Evolutionary conservation across 805 yeast species (phyloP).

Genomic region (Lipomyces lipofer): DNA sequence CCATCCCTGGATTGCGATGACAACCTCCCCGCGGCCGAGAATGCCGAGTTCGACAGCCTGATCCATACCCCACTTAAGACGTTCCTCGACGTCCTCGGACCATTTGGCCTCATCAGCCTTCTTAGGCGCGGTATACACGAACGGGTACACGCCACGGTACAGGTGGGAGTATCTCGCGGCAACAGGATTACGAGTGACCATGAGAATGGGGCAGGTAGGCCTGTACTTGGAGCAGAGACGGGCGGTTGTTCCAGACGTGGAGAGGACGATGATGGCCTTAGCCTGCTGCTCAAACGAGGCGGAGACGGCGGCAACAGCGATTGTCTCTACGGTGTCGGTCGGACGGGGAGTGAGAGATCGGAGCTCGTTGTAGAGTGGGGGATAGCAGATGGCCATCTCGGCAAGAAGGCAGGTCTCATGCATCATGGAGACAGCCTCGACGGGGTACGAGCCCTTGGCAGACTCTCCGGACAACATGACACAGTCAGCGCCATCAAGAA

Average conservation of each 20-base stretch:
- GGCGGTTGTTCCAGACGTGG: constrained; percentile 93
- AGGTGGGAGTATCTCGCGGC: constrained; percentile 95
- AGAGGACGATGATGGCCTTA: constrained; percentile 92
- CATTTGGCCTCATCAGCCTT: constrained; percentile 66
- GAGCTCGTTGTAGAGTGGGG: constrained; percentile 76
- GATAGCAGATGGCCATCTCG: constrained; percentile 94
- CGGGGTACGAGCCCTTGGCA: constrained; percentile 98
- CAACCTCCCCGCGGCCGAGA: constrained; percentile 80
- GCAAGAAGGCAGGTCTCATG: constrained; percentile 95
- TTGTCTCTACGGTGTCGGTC: constrained; percentile 90
- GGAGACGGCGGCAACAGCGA: constrained; percentile 95
- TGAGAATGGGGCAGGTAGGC: constrained; percentile 94
- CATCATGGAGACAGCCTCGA: constrained; percentile 98
- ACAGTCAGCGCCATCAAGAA: constrained; percentile 99
- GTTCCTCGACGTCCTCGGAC: constrained; percentile 94
- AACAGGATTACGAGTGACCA: constrained; percentile 93
- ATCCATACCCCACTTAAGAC: constrained; percentile 88
- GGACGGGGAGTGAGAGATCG: constrained; percentile 85
- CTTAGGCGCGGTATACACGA: constrained; percentile 67
- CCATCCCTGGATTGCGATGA: constrained; percentile 98
- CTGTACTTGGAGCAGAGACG: constrained; percentile 96
- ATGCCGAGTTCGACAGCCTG: constrained; percentile 87
- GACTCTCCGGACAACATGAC: constrained; percentile 99
- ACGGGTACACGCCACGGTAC: constrained; percentile 98
- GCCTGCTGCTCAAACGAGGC: constrained; percentile 96